Evolutionary conservation across 2,329 filamentous ascomycete species (phyloP).

Genomic region (Sclerotinia subarctica): DNA sequence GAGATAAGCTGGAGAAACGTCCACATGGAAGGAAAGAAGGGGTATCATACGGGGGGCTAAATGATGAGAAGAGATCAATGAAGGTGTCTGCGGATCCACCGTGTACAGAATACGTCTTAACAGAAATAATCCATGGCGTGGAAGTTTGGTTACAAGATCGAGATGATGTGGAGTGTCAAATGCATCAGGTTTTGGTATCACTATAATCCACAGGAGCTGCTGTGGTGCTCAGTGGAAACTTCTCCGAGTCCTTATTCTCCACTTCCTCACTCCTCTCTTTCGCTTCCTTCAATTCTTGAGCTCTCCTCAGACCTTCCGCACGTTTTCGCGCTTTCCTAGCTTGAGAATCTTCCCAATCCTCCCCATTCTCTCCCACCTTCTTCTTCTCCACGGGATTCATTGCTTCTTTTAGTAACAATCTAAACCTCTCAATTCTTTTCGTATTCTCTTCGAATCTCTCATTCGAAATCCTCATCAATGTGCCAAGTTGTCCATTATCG

Average conservation of each 20-base stretch:
- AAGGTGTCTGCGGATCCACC: constrained; percentile 1
- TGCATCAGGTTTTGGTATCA: constrained; percentile 9
- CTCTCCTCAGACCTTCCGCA: constrained; percentile 55
- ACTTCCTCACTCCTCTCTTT: not conserved
- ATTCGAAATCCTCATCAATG: constrained; percentile 68
- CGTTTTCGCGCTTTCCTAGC: constrained; percentile 54
- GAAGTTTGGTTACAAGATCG: not conserved
- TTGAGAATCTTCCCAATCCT: constrained; percentile 54
- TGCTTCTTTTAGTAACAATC: constrained; percentile 40
- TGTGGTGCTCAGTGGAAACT: not conserved
- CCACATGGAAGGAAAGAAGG: not conserved
- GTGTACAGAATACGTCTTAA: constrained; percentile 24
- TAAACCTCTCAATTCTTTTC: constrained; percentile 65
- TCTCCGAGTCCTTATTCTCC: not conserved
- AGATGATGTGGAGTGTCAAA: not conserved
- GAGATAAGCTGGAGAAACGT: constrained; percentile 27
- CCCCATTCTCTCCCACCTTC: constrained; percentile 40
- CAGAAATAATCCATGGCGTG: constrained; percentile 16
- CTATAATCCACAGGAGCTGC: not conserved
- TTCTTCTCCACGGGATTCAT: constrained; percentile 26
- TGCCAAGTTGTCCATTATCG: constrained; percentile 62
- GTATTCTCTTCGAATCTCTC: constrained; percentile 69
- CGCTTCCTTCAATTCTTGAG: constrained; percentile 30
- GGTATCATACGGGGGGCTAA: not conserved
- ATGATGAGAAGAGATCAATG: not conserved